These are phyloP conservation scores for Phaseolus lunatus DNA, from an alignment of 306 rosid species.

Conservation along the genomic window DNA sequence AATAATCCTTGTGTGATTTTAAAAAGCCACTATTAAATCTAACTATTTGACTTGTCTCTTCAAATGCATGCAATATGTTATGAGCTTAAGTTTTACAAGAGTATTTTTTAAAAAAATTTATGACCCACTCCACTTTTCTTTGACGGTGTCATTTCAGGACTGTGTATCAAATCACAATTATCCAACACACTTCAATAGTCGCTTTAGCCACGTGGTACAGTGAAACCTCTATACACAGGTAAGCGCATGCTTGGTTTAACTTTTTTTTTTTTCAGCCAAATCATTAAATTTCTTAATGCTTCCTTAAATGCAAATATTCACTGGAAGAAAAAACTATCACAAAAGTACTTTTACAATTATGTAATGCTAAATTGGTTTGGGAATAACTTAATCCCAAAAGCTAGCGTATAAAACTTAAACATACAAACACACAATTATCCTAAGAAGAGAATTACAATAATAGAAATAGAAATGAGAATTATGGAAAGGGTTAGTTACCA, in stretches of 20 bases:
- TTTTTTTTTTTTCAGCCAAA: not conserved
- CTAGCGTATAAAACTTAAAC: not conserved
- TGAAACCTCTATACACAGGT: not conserved
- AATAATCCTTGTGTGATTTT: no score
- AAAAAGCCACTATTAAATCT: no score
- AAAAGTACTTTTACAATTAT: not conserved
- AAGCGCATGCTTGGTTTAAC: slow-evolving; percentile 1
- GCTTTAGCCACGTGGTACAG: slow-evolving; percentile 6
- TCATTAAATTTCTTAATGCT: not conserved
- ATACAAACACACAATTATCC: not conserved
- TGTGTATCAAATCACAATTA: not conserved
- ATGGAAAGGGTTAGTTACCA: not conserved
- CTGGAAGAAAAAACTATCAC: not conserved
- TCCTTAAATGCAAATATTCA: not conserved
- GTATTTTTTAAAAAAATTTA: not conserved
- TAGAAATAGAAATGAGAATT: not conserved
- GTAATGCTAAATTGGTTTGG: not conserved
- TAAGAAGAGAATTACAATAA: not conserved
- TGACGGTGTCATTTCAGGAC: not conserved
- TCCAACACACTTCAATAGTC: not conserved
- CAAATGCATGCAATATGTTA: not conserved
- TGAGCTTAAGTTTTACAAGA: slow-evolving; percentile 7
- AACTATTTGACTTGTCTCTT: no score
- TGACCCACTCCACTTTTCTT: not conserved
- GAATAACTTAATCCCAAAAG: not conserved